A percentile compares a stretch with the other conserved stretches of the same genome.
phyloP scores from a whole-genome alignment of 1,139 yeast genomes.

The Hansenula sp. region DNA sequence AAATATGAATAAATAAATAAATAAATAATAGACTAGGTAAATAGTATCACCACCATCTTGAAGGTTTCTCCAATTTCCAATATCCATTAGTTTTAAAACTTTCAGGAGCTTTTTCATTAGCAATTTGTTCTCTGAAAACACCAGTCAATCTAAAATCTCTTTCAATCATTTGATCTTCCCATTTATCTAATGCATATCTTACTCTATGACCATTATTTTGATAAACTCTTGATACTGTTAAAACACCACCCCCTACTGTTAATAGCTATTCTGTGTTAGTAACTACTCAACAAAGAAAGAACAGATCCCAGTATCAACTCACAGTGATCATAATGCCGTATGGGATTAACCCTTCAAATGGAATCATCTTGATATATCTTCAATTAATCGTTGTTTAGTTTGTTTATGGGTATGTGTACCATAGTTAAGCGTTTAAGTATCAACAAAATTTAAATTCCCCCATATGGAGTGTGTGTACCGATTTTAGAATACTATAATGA shows the following conservation, averaged over 20 bases:
- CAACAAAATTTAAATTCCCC: too few species aligned
- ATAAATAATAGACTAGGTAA: constrained; percentile 4
- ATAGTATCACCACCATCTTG: constrained; percentile 18
- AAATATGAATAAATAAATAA: background rate
- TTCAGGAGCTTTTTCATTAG: constrained; percentile 70
- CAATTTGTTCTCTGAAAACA: constrained; percentile 62
- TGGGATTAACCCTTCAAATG: constrained; percentile 69
- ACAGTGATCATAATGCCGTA: constrained; percentile 58
- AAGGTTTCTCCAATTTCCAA: constrained; percentile 31
- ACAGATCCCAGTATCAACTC: too few species aligned
- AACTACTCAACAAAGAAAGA: too few species aligned
- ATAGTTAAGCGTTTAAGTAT: background rate
- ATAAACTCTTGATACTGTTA: constrained; percentile 42
- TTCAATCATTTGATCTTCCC: constrained; percentile 49
- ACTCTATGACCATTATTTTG: constrained; percentile 51
- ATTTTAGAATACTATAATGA: too few species aligned
- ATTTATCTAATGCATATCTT: constrained; percentile 54
- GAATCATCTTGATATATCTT: constrained; percentile 42
- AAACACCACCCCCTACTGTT: constrained; percentile 48
- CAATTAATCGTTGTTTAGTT: background rate
- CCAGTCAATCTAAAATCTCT: constrained; percentile 79
- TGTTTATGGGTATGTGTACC: background rate
- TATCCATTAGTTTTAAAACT: constrained; percentile 54
- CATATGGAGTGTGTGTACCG: too few species aligned
- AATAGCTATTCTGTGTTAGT: constrained; percentile 32